Base-by-base conservation (phyloP, 2,329 filamentous ascomycete genomes). In the Exophiala oligosperma region DNA sequence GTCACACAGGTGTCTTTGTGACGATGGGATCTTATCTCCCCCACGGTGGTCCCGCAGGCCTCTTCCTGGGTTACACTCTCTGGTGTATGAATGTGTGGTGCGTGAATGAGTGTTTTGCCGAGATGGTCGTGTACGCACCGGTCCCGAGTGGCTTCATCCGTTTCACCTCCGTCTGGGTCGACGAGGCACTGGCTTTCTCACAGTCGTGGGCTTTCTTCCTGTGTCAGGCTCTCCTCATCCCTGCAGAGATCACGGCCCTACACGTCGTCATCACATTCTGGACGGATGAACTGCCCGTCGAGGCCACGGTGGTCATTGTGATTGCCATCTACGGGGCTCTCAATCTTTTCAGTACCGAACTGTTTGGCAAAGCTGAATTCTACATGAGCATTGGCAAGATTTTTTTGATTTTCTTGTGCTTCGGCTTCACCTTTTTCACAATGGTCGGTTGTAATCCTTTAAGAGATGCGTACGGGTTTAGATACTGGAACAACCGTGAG, bases 391-490 rank as follows among this genome's bases (percentile, higher is more conserved):
- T 73, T 1, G 69, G 81, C 61, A 83, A 83, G 32, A 57, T 81
- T 5, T 71, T 81, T 2, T 67, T 82, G 17, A 76, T 76, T 63
- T 74, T 77, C 29, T 84, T 81, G 0, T 52, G 71, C 23, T 86
- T 93, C 60, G 89, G 88, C 56, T 91, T 89, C 74, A 92, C 90
- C 35, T 41, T 46, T 26, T 46, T 46, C 43, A 46, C 43, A 12
- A 93, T 94, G 87, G 76, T 94, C 1, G 91, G 91, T 6, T 91
- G 89, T 2, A 94, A 93, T 65, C 91, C 91, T 0, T 71, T 85
- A 0, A 78, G 83, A 38, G 88, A 92, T 64, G 77, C 83, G 0
- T 90, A 90, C 62, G 90, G 90, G 0, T 93, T 93, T 70, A 81
- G 87, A 17, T 85, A 86, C 68, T 89, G 86, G 78, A 73, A 72